A percentile compares a stretch with the other conserved stretches of the same genome.
Evolutionary conservation across 176 grass and related monocot genomes (phyloP).

Genomic region (Pharus latifolius): DNA sequence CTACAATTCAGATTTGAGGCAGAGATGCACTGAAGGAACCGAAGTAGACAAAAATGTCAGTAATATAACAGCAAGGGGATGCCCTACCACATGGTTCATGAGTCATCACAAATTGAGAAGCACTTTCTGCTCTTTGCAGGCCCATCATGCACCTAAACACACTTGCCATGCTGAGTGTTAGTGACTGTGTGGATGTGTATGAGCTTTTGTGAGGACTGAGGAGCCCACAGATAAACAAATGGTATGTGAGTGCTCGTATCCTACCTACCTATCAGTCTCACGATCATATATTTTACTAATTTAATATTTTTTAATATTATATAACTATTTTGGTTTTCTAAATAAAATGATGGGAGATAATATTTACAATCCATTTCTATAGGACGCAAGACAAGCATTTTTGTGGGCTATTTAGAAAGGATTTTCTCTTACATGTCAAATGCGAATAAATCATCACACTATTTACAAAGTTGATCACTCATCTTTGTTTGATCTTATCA

Average conservation of each 20-base stretch:
- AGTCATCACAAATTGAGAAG: too few relatives aligned
- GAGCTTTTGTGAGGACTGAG: background rate
- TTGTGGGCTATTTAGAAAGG: background rate
- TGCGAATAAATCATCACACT: background rate
- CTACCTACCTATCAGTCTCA: too few relatives aligned
- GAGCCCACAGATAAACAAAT: too few relatives aligned
- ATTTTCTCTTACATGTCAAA: background rate
- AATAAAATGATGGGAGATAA: too few relatives aligned
- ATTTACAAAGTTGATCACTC: background rate
- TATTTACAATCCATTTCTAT: too few relatives aligned
- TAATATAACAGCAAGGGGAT: background rate
- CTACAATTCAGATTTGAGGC: background rate
- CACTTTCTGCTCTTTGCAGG: background rate
- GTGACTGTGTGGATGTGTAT: background rate
- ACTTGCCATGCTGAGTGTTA: background rate
- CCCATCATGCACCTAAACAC: background rate
- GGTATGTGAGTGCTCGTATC: too few relatives aligned
- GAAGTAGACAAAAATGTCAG: constrained; percentile 6
- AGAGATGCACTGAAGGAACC: background rate
- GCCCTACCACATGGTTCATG: background rate
- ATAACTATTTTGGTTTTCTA: too few relatives aligned
- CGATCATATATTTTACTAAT: too few relatives aligned
- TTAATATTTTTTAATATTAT: too few relatives aligned
- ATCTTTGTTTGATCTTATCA: too few relatives aligned
- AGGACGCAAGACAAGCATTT: background rate